Conservation (phyloP, 495 filamentous ascomycete species). For the Hapsidospora chrysogenum region DNA sequence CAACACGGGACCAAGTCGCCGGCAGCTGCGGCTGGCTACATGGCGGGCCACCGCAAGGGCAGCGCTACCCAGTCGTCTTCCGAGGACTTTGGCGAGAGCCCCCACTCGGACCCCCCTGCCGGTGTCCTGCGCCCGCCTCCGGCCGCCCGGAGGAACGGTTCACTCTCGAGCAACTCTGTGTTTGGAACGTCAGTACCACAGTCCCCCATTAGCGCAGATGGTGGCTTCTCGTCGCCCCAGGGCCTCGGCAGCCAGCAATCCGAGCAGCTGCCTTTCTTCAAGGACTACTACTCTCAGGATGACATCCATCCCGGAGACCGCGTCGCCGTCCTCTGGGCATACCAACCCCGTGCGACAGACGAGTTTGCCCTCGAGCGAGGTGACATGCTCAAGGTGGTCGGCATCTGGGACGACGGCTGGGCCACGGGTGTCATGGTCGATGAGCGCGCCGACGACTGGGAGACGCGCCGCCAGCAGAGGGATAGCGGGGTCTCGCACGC, state of each 20-base stretch:
- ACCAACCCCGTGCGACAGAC: constrained; percentile 81
- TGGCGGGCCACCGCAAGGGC: constrained; percentile 22
- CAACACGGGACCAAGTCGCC: constrained; percentile 15
- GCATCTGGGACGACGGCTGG: constrained; percentile 99
- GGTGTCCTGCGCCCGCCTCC: constrained; percentile 43
- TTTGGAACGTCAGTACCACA: constrained; percentile 51
- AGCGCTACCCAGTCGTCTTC: constrained; percentile 63
- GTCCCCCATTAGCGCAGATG: constrained; percentile 54
- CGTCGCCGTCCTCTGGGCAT: constrained; percentile 90
- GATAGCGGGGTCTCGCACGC: constrained; percentile 89
- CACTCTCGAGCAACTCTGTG: constrained; percentile 73
- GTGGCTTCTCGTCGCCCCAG: constrained; percentile 67
- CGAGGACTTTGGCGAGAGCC: constrained; percentile 65
- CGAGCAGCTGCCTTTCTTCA: constrained; percentile 89
- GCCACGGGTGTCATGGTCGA: constrained; percentile 77
- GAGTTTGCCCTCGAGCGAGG: constrained; percentile 90
- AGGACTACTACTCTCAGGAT: constrained; percentile 96
- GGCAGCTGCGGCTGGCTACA: constrained; percentile 14
- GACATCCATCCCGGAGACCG: constrained; percentile 85
- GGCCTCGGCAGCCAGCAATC: constrained; percentile 77
- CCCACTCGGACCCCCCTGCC: constrained; percentile 46
- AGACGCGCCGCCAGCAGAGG: constrained; percentile 60
- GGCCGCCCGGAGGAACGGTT: constrained; percentile 50
- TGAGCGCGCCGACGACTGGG: constrained; percentile 79
- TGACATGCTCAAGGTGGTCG: constrained; percentile 96